A percentile compares a stretch with the other conserved stretches of the same genome.
Evolutionary conservation across 2,329 filamentous ascomycete genomes (phyloP).

Genomic region (Xylaria arbuscula): DNA sequence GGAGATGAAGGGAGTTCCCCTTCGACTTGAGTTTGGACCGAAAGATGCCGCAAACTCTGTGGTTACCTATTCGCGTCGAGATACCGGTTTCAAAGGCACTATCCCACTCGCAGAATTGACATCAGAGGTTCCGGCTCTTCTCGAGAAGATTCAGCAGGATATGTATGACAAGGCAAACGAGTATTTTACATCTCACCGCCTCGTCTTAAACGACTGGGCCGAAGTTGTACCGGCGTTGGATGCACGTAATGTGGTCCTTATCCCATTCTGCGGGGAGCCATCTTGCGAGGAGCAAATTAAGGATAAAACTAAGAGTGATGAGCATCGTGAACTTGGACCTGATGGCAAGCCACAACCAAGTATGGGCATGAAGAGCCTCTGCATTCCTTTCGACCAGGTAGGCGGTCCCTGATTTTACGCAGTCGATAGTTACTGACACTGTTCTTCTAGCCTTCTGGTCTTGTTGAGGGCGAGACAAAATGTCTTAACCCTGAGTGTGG

Average conservation of each 20-base stretch:
- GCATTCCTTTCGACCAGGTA: conserved; percentile 80
- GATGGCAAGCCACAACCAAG: conserved; percentile 65
- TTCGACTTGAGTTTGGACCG: conserved; percentile 94
- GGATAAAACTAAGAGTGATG: conserved; percentile 84
- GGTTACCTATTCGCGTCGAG: conserved; percentile 86
- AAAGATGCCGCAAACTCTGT: conserved; percentile 90
- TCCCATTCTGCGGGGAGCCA: conserved; percentile 84
- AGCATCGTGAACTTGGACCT: conserved; percentile 63
- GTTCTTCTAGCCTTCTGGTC: conserved; percentile 76
- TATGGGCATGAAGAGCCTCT: conserved; percentile 77
- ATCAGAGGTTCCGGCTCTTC: conserved; percentile 79
- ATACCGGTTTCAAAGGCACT: conserved; percentile 84
- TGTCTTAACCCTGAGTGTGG: conserved; percentile 91
- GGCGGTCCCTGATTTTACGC: conserved; percentile 5
- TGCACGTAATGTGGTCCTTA: conserved; percentile 89
- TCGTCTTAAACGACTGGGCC: conserved; percentile 86
- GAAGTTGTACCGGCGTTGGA: conserved; percentile 92
- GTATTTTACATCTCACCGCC: conserved; percentile 82
- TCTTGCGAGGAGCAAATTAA: conserved; percentile 96
- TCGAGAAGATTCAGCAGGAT: conserved; percentile 90
- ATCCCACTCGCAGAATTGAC: conserved; percentile 80
- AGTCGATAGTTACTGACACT: conserved; percentile 70
- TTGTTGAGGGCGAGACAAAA: conserved; percentile 84
- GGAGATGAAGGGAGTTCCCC: conserved; percentile 95
- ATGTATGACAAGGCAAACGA: conserved; percentile 81